Base-by-base conservation (phyloP, 2,329 filamentous ascomycete genomes). In the Blastomyces silverae region DNA sequence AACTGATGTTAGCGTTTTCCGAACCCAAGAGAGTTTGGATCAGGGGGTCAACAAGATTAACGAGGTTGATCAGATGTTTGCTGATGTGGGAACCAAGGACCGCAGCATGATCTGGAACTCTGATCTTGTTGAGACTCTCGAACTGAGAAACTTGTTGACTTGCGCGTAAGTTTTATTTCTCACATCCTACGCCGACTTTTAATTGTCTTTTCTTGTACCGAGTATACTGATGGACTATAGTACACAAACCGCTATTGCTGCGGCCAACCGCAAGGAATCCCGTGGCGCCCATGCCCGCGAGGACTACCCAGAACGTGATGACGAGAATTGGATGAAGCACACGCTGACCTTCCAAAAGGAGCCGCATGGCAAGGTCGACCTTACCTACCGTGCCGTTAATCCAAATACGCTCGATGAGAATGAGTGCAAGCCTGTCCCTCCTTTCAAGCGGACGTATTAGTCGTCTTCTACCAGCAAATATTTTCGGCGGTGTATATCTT, bases 41-140 rank as follows among this genome's bases (percentile, higher is more conserved):
- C 90, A 97, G 80, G 93, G 93, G 85, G 92, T 96, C 67, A 82
- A 84, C 79, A 92, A 88, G 83, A 94, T 97, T 78, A 87, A 81
- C 69, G 87, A 91, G 71, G 91, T 97, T 71, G 93, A 97, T 77
- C 79, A 85, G 72, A 84, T 83, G 73, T 97, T 89, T 81, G 80
- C 83, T 72, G 84, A 97, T 75, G 89, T 97, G 71, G 91, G 91
- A 74, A 97, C 91, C 82, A 96, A 96, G 86, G 93, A 97, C 80
- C 90, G 94, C 79, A 95, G 91, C 85, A 97, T 97, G 93, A 97
- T 97, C 83, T 97, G 93, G 93, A 97, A 97, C 87, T 92, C 90
- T 31, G 93, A 97, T 75, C 86, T 97, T 50, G 91, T 96, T 67
- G 93, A 97, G 85, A 96, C 93, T 8, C 87, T 99, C 64, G 94